These are phyloP conservation scores for Saccharomyces hybrid DNA, from an alignment of 1,139 yeast species.

Conservation along the genomic window DNA sequence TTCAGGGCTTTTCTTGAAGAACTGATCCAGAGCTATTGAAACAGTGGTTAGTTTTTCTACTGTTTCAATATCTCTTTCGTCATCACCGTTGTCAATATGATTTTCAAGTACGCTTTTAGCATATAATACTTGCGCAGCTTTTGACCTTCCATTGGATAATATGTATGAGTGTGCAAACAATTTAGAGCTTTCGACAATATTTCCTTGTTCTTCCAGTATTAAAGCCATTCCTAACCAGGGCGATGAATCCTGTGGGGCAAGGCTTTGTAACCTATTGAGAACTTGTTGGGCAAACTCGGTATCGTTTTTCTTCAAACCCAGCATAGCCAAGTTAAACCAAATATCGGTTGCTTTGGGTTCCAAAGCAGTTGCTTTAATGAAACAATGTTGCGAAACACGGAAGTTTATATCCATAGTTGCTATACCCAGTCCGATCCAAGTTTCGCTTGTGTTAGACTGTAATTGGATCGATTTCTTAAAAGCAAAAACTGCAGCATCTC, in stretches of 20 bases:
- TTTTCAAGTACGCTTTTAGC: constrained; percentile 48
- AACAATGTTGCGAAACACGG: constrained; percentile 82
- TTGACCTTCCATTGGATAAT: constrained; percentile 64
- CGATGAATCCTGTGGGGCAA: constrained; percentile 68
- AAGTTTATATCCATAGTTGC: constrained; percentile 56
- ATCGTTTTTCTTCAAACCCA: constrained; percentile 66
- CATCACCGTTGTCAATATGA: constrained; percentile 37
- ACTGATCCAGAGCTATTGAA: constrained; percentile 64
- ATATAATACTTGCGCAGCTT: constrained; percentile 65
- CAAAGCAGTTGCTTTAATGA: constrained; percentile 68
- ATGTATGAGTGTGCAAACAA: constrained; percentile 72
- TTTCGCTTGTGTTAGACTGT: constrained; percentile 61
- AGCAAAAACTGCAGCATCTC: constrained; percentile 47
- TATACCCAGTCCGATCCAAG: constrained; percentile 81
- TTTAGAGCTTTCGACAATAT: constrained; percentile 42
- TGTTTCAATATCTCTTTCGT: constrained; percentile 48
- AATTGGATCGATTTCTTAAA: constrained; percentile 62
- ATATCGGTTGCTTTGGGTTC: constrained; percentile 60
- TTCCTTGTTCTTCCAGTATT: constrained; percentile 53
- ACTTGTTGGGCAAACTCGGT: constrained; percentile 66
- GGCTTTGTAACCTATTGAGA: constrained; percentile 65
- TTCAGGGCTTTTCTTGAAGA: constrained; percentile 58
- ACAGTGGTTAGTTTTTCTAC: constrained; percentile 64
- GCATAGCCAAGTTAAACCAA: constrained; percentile 78
- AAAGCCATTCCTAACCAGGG: constrained; percentile 89